Percentiles rank a stretch among this genome's conserved stretches.
phyloP scores from a whole-genome alignment of 257 asterid genomes.

The Solanum chaucha region DNA sequence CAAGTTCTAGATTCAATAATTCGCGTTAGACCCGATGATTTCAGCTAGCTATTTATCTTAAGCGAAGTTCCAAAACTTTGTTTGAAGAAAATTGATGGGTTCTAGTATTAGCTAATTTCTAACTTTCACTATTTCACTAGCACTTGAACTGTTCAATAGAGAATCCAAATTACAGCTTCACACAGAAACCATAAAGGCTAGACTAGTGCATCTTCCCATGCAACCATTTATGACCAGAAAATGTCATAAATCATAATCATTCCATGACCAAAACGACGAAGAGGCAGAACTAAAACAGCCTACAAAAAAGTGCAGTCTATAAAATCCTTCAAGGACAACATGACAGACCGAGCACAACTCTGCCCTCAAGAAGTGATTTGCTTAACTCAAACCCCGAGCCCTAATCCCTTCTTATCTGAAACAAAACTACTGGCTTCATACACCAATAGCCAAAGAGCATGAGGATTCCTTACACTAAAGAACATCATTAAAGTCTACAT shows the following conservation, averaged over 20 bases:
- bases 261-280: background rate
- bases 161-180: background rate
- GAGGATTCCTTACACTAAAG: background rate
- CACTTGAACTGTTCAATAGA: background rate
- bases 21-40: background rate
- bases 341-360: background rate
- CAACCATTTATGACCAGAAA: background rate
- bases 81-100: background rate
- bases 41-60: background rate
- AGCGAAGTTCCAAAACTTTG: background rate
- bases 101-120: background rate
- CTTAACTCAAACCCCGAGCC: background rate
- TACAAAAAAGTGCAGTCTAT: background rate
- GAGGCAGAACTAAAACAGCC: background rate
- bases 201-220: background rate
- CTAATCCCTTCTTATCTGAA: background rate
- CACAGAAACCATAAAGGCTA: background rate
- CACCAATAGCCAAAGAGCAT: background rate
- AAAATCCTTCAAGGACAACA: background rate
- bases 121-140: background rate
- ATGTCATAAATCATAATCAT: background rate
- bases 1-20: too few species aligned
- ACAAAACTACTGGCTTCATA: background rate
- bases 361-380: background rate
- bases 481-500: background rate